Percentiles rank a stretch among this genome's conserved stretches.
These are phyloP conservation scores for Tremella mesenterica DNA, from an alignment of 768 basidiomycete genomes.

Conservation along the genomic window DNA sequence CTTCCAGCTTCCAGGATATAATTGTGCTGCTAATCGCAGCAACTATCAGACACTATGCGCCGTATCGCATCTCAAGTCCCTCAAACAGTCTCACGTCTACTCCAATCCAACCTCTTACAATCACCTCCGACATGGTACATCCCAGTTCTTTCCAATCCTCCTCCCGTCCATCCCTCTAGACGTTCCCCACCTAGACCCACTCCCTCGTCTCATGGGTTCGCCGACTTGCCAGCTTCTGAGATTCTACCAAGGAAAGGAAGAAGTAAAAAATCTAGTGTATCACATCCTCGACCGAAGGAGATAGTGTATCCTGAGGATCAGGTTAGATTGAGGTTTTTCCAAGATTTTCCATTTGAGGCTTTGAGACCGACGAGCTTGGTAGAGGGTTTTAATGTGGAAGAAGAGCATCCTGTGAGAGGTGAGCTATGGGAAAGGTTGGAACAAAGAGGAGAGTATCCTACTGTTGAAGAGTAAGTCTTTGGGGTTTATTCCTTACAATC, in stretches of 20 bases:
- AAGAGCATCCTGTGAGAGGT: slow-evolving; percentile 46
- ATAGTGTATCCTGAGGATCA: slow-evolving; percentile 76
- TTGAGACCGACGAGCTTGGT: slow-evolving; percentile 69
- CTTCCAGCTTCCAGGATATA: too few relatives aligned
- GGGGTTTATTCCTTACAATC: slow-evolving; percentile 5
- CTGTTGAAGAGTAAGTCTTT: slow-evolving; percentile 73
- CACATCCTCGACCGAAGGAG: slow-evolving; percentile 48
- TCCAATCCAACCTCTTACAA: slow-evolving; percentile 58
- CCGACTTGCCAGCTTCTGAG: background rate
- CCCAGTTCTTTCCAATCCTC: slow-evolving; percentile 79
- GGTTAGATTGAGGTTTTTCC: slow-evolving; percentile 81
- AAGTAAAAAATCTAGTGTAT: slow-evolving; percentile 51
- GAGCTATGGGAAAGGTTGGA: slow-evolving; percentile 65
- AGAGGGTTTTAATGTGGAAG: slow-evolving; percentile 50
- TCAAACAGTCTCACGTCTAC: slow-evolving; percentile 70
- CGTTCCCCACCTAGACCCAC: slow-evolving; percentile 50
- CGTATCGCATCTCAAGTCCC: slow-evolving; percentile 76
- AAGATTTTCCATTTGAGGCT: slow-evolving; percentile 92
- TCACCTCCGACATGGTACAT: slow-evolving; percentile 72
- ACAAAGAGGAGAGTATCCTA: slow-evolving; percentile 74
- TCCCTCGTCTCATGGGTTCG: background rate
- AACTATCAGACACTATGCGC: slow-evolving; percentile 27
- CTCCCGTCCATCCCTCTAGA: slow-evolving; percentile 70
- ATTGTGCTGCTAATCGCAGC: too few relatives aligned
- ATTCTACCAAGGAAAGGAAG: slow-evolving; percentile 1